A percentile compares a stretch with the other conserved stretches of the same genome.
Conservation (phyloP, 768 basidiomycete species). For the Boletus rubescentipes region DNA sequence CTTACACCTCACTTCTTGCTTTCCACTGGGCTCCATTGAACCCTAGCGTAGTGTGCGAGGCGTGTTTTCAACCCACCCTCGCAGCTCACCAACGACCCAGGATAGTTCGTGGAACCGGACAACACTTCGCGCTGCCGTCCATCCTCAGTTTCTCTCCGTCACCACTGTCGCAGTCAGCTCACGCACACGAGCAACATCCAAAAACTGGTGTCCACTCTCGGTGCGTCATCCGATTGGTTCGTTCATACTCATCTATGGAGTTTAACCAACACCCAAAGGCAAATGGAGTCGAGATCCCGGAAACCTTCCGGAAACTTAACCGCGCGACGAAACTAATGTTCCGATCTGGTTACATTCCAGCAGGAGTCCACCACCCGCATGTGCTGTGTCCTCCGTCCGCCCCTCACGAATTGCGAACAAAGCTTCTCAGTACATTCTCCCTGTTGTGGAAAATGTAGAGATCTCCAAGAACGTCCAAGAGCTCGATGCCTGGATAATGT, state of each 20-base stretch:
- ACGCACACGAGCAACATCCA: too few relatives aligned
- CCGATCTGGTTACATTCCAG: background rate
- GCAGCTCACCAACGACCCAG: too few relatives aligned
- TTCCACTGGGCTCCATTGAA: too few relatives aligned
- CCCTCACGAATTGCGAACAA: background rate
- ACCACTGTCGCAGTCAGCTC: too few relatives aligned
- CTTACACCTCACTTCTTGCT: too few relatives aligned
- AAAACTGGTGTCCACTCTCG: background rate
- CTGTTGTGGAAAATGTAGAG: background rate
- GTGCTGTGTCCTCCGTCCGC: background rate
- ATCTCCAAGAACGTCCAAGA: background rate
- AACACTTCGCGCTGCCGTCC: too few relatives aligned
- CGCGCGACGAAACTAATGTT: background rate
- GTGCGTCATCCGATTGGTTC: background rate
- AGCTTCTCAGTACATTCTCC: background rate
- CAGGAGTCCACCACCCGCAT: background rate
- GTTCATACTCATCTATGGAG: too few relatives aligned
- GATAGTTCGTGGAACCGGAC: too few relatives aligned
- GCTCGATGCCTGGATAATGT: background rate
- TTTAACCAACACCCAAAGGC: background rate
- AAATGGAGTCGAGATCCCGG: background rate
- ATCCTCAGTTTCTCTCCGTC: too few relatives aligned
- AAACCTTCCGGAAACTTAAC: too few relatives aligned
- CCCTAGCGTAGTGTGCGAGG: too few relatives aligned
- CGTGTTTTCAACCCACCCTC: too few relatives aligned